Conservation (phyloP, 2,329 filamentous ascomycete genomes). For the Colletotrichum brevisporum region DNA sequence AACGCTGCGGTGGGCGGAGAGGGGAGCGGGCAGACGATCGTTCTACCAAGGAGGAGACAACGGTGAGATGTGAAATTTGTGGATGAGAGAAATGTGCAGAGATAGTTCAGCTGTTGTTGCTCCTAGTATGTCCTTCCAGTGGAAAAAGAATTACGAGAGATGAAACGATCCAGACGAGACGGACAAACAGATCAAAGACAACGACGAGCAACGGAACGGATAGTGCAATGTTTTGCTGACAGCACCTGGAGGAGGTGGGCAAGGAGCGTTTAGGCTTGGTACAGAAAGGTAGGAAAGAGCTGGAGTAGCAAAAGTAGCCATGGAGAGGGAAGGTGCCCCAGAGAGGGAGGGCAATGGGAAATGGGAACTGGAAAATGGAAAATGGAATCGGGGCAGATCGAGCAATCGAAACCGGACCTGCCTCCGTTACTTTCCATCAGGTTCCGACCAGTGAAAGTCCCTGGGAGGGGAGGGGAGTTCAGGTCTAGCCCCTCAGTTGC, state of each 20-base stretch:
- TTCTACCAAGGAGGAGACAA: not conserved
- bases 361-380: not conserved
- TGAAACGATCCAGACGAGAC: not conserved
- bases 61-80: too few species aligned
- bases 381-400: not conserved
- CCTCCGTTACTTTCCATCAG: conserved; percentile 28
- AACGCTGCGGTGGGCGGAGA: not conserved
- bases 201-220: not conserved
- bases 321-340: not conserved
- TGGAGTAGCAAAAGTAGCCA: too few species aligned
- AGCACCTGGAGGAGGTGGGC: too few species aligned
- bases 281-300: too few species aligned
- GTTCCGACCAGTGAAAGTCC: conserved; percentile 22
- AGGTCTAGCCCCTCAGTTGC: not conserved
- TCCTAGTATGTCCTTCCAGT: not conserved
- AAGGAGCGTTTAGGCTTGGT: too few species aligned
- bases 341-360: not conserved
- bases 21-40: not conserved
- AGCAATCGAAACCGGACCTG: conserved; percentile 25
- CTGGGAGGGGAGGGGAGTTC: not conserved
- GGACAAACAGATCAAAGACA: not conserved
- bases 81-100: not conserved
- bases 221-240: not conserved
- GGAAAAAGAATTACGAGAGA: not conserved
- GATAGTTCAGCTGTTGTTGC: conserved; percentile 8